Evolutionary conservation across 75 land plant species (phyloP).

Genomic region (Cupressus sempervirens): DNA sequence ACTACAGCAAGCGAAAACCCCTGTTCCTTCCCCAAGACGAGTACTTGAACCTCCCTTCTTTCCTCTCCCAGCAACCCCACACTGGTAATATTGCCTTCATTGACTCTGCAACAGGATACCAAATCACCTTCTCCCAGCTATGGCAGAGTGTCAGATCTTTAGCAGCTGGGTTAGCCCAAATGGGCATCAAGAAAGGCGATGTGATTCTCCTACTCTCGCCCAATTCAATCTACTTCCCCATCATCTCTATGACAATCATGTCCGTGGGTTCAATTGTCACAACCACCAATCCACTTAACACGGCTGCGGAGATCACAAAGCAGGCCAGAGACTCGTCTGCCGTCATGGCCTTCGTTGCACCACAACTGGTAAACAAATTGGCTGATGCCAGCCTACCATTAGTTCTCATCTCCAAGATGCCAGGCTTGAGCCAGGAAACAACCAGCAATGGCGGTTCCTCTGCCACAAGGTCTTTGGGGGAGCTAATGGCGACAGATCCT

Average conservation of each 20-base stretch:
- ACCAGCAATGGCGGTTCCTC: conserved; percentile 14
- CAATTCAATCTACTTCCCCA: conserved; percentile 82
- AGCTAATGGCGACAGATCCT: not conserved
- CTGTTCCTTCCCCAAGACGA: conserved; percentile 42
- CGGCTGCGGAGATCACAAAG: conserved; percentile 64
- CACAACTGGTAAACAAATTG: conserved; percentile 46
- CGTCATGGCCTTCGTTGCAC: conserved; percentile 50
- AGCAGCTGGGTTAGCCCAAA: conserved; percentile 25
- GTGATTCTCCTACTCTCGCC: conserved; percentile 89
- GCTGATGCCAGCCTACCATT: conserved; percentile 22
- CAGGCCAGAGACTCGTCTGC: conserved; percentile 72
- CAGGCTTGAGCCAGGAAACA: not conserved
- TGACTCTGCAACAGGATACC: conserved; percentile 71
- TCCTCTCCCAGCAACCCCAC: conserved; percentile 49
- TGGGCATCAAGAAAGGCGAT: conserved; percentile 62
- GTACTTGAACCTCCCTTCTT: conserved; percentile 47
- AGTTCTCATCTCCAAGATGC: conserved; percentile 16
- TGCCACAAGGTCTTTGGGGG: not conserved
- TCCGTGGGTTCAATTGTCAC: conserved; percentile 86
- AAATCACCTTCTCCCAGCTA: conserved; percentile 58
- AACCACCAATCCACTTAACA: conserved; percentile 94
- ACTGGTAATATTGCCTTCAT: conserved; percentile 59
- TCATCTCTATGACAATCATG: conserved; percentile 71
- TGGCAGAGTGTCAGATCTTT: conserved; percentile 53
- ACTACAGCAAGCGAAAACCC: conserved; percentile 79